Base-by-base conservation (phyloP, 345 rosid species). In the Linum usitatissimum region DNA sequence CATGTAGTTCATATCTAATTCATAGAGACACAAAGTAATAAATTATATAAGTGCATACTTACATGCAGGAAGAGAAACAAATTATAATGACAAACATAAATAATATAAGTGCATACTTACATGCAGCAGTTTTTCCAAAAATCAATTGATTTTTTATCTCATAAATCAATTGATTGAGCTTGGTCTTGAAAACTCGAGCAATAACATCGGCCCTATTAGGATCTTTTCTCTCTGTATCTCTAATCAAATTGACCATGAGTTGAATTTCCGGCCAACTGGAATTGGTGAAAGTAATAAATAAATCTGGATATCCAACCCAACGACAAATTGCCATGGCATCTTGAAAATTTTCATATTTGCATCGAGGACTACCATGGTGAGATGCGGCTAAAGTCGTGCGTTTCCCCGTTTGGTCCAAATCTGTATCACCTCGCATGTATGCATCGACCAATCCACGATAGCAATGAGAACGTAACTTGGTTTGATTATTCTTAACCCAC, bases 271-370 rank as follows among this genome's bases (percentile, higher is more conserved):
- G 63, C 63, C 67, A 69, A 2, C 56, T 0, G 5, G 38, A 34
- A 34, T 34, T 34, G 38, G 38, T 34, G 38, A 34, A 34, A 7
- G 72, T 69, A 3, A 69, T n/a, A n/a, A 69, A 69, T 0, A 62
- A 21, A 57, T 68, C 34, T 5, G 66, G 71, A 40, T 39, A 18
- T 0, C 62, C 30, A 3, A 6, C 14, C 15, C 0, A 15, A 0
- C 40, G 18, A 39, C 30, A 66, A 28, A 55, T 57, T 45, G 45
- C 53, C 71, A 39, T 61, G 53, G 18, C 38, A 71, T 48, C n/a
- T 71, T 7, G 5, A 10, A 9, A 34, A 34, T 34, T 34, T 7
- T 34, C 38, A 34, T 34, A 34, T 58, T 55, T 55, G 18, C 62
- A 61, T 6, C 60, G 12, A 1, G 42, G 67, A 6, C 67, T 1